These are phyloP conservation scores for Nothophoma quercina DNA, from an alignment of 2,329 filamentous ascomycete species.

Conservation along the genomic window DNA sequence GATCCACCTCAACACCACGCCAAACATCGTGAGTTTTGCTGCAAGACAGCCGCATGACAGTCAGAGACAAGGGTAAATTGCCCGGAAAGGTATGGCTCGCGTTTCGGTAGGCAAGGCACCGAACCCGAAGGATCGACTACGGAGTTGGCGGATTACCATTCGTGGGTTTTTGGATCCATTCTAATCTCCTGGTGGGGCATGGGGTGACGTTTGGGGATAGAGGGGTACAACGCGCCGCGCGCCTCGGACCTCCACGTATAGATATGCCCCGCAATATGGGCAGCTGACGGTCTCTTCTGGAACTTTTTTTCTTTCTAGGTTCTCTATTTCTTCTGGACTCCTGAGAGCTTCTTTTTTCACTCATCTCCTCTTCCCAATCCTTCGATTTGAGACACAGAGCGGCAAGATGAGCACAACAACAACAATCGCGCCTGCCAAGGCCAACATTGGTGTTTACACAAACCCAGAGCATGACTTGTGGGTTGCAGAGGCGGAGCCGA, in stretches of 20 bases:
- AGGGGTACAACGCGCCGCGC: constrained; percentile 17
- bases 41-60: constrained; percentile 17
- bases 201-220: constrained; percentile 16
- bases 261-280: constrained; percentile 18
- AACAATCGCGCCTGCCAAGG: constrained; percentile 66
- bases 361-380: constrained; percentile 21
- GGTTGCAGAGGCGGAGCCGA: constrained; percentile 80
- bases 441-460: constrained; percentile 96
- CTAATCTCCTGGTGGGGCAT: constrained; percentile 15
- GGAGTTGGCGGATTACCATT: constrained; percentile 18
- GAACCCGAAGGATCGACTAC: constrained; percentile 2
- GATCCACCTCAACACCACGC: constrained; percentile 22
- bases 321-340: constrained; percentile 10
- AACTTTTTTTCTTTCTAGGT: constrained; percentile 1
- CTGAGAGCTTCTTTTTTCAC: background rate
- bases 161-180: constrained; percentile 15
- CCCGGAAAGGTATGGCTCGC: constrained; percentile 15
- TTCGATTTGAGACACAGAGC: constrained; percentile 16
- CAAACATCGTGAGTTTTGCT: constrained; percentile 21
- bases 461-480: constrained; percentile 92
- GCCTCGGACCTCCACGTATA: constrained; percentile 14
- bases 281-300: constrained; percentile 16
- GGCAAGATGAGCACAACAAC: constrained; percentile 47
- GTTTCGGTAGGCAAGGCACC: constrained; percentile 8
- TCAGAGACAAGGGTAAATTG: constrained; percentile 8